phyloP scores from a whole-genome alignment of 163 green algal species.

The Chlamydomonas reinhardtii region DNA sequence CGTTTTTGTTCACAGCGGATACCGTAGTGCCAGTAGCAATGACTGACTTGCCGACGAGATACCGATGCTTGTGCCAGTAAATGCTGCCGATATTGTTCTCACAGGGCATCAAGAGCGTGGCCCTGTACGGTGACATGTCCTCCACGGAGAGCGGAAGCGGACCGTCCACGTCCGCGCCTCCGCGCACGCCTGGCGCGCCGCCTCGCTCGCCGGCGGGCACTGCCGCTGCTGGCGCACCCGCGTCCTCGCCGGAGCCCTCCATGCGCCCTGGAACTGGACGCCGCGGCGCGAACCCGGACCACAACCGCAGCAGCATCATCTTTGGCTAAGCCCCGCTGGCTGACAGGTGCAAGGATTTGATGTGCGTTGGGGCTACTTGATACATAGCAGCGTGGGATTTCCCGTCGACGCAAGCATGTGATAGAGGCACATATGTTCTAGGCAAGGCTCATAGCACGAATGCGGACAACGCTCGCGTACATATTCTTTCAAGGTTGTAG shows the following conservation, averaged over 20 bases:
- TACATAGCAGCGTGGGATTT: too few relatives aligned
- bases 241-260: not conserved
- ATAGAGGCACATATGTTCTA: too few relatives aligned
- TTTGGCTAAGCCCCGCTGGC: conserved; percentile 31
- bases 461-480: too few relatives aligned
- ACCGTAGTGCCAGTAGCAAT: too few relatives aligned
- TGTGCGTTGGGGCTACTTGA: too few relatives aligned
- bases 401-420: too few relatives aligned
- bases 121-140: conserved; percentile 49
- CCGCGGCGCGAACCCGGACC: conserved; percentile 12
- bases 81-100: too few relatives aligned
- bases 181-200: not conserved
- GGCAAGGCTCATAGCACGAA: too few relatives aligned
- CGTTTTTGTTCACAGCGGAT: too few relatives aligned
- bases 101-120: conserved; percentile 52
- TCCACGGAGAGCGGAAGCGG: not conserved
- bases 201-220: too few relatives aligned
- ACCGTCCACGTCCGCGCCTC: too few relatives aligned
- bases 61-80: not conserved
- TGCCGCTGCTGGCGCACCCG: not conserved
- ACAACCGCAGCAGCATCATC: conserved; percentile 49
- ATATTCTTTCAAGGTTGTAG: too few relatives aligned
- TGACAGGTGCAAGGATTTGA: not conserved
- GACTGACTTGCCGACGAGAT: not conserved
- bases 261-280: not conserved